Conservation (phyloP, 306 rosid species). For the Crotalaria pallida region DNA sequence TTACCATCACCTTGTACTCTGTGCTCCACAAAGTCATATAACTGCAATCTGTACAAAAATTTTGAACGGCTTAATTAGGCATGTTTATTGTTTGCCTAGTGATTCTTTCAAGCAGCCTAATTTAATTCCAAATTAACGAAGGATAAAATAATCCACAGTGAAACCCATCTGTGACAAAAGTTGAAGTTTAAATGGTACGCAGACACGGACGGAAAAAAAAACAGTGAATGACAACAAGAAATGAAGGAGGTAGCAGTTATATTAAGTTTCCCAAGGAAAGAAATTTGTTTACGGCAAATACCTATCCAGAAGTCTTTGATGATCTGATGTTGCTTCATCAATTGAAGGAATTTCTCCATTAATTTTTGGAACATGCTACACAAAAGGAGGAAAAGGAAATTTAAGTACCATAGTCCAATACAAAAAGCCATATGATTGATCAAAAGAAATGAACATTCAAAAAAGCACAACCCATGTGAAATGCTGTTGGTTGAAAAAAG, state of each 20-base stretch:
- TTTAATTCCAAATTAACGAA: neutral
- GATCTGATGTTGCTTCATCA: constrained; percentile 82
- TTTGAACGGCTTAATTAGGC: neutral
- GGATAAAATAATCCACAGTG: neutral
- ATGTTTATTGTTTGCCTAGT: neutral
- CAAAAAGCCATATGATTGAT: neutral
- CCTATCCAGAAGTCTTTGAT: constrained; percentile 82
- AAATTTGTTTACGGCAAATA: constrained; percentile 21
- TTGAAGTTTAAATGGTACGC: neutral
- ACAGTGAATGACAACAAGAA: neutral
- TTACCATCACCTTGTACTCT: constrained; percentile 81
- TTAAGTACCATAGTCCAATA: neutral
- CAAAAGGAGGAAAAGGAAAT: constrained; percentile 7
- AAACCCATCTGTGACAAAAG: neutral
- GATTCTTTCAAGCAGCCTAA: neutral
- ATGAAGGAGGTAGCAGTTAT: neutral
- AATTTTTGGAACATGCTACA: constrained; percentile 80
- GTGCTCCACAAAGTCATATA: constrained; percentile 52
- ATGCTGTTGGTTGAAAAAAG: neutral
- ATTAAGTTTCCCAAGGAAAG: constrained; percentile 4
- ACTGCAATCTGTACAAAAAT: constrained; percentile 45
- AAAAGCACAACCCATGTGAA: neutral
- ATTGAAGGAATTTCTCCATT: constrained; percentile 87
- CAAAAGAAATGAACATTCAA: constrained; percentile 9
- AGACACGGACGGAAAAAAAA: constrained; percentile 2